phyloP scores from a whole-genome alignment of 2,329 filamentous ascomycete genomes.

The Myriosclerotinia duriaeana region DNA sequence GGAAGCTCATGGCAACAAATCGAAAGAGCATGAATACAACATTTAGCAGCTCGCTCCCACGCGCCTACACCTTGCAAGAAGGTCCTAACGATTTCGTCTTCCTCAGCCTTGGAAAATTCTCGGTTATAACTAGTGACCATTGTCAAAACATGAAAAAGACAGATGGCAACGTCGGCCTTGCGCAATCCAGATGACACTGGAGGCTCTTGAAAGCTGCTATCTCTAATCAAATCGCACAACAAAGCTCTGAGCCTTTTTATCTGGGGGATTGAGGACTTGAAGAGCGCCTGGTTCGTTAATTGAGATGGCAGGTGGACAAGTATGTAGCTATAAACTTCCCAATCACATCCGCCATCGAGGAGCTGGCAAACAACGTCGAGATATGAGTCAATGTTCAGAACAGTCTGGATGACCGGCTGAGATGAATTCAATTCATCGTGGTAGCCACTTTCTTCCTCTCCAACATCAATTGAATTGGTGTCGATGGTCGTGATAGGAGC shows the following conservation, averaged over 20 bases:
- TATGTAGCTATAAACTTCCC: constrained; percentile 91
- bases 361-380: constrained; percentile 74
- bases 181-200: constrained; percentile 75
- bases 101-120: constrained; percentile 77
- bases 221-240: constrained; percentile 79
- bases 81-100: constrained; percentile 83
- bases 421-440: not conserved
- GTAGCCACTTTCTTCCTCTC: not conserved
- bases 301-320: constrained; percentile 84
- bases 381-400: constrained; percentile 51
- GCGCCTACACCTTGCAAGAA: constrained; percentile 83
- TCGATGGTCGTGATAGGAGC: not conserved
- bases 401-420: constrained; percentile 15
- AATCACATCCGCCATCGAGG: constrained; percentile 73
- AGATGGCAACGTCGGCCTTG: constrained; percentile 84
- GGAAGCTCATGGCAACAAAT: constrained; percentile 95
- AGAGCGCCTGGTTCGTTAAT: constrained; percentile 84
- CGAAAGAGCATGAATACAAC: constrained; percentile 90
- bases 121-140: constrained; percentile 89
- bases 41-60: constrained; percentile 84
- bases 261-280: constrained; percentile 69
- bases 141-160: constrained; percentile 81
- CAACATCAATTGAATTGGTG: not conserved
- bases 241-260: constrained; percentile 73
- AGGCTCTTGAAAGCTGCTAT: constrained; percentile 76